Conservation (phyloP, 345 rosid species). For the Hibiscus syriacus region DNA sequence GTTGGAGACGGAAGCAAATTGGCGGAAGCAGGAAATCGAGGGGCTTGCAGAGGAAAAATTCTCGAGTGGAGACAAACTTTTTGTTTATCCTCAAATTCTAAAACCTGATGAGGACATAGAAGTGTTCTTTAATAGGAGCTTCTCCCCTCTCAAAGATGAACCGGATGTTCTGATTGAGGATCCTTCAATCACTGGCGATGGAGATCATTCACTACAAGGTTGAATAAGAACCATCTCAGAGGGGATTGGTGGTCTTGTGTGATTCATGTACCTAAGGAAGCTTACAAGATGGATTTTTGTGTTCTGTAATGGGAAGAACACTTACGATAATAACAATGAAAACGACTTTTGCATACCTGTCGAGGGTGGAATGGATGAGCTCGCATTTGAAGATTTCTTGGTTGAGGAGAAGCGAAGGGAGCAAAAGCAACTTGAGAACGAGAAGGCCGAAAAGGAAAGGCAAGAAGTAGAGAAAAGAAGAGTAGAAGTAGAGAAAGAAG, state of each 20-base stretch:
- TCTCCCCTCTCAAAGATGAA: conserved; percentile 50
- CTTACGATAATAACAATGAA: conserved; percentile 65
- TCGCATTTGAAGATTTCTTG: conserved; percentile 54
- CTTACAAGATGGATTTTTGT: conserved; percentile 86
- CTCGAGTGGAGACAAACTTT: conserved; percentile 40
- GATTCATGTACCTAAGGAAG: conserved; percentile 74
- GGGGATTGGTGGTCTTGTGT: conserved; percentile 91
- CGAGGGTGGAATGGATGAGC: conserved; percentile 55
- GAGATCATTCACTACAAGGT: conserved; percentile 61
- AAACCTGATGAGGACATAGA: conserved; percentile 67
- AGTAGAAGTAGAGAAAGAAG: conserved; percentile 61
- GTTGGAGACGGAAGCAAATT: conserved; percentile 38
- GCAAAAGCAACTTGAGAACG: conserved; percentile 60
- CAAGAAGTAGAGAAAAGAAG: conserved; percentile 66
- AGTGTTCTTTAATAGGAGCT: conserved; percentile 58
- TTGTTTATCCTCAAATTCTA: conserved; percentile 52
- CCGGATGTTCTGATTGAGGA: conserved; percentile 67
- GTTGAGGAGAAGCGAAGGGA: conserved; percentile 78
- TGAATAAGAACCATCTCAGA: conserved; percentile 46
- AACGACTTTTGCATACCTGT: conserved; percentile 62
- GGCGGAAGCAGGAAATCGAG: conserved; percentile 47
- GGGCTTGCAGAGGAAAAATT: conserved; percentile 48
- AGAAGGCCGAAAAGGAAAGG: conserved; percentile 70
- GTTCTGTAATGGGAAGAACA: conserved; percentile 66
- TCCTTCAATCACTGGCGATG: conserved; percentile 93